phyloP scores from a whole-genome alignment of 495 filamentous ascomycete genomes.

The Xanthoparmelia taractica region DNA sequence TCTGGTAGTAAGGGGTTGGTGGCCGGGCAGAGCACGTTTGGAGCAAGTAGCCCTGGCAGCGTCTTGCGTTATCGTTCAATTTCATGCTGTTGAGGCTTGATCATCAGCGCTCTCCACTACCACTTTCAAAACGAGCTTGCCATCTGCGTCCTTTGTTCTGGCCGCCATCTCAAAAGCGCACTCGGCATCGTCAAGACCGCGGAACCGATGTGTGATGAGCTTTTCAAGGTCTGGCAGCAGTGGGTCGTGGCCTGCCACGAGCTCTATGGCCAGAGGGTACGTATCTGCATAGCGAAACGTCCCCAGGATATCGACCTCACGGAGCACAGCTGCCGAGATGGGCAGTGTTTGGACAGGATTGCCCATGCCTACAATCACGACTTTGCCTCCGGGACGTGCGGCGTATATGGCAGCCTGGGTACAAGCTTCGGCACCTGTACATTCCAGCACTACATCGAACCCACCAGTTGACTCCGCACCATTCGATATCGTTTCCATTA shows the following conservation, averaged over 20 bases:
- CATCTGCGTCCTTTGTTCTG: conserved; percentile 65
- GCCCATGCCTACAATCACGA: conserved; percentile 93
- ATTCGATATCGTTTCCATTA: conserved; percentile 32
- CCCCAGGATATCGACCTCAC: conserved; percentile 88
- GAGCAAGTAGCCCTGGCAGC: neutral
- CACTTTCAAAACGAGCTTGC: conserved; percentile 77
- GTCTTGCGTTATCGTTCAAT: no score
- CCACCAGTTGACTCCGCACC: conserved; percentile 38
- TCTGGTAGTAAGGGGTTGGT: neutral
- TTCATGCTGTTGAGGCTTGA: neutral
- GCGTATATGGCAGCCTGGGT: conserved; percentile 80
- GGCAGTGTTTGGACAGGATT: conserved; percentile 81
- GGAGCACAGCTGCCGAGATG: conserved; percentile 72
- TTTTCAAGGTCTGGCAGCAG: conserved; percentile 34
- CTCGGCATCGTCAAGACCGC: conserved; percentile 55
- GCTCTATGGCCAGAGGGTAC: conserved; percentile 70
- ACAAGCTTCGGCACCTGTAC: conserved; percentile 81
- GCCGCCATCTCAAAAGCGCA: conserved; percentile 77
- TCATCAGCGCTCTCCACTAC: conserved; percentile 48
- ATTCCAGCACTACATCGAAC: conserved; percentile 78
- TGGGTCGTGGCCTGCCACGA: conserved; percentile 44
- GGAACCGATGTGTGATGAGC: conserved; percentile 70
- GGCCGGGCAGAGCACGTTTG: neutral
- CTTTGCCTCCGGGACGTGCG: conserved; percentile 65
- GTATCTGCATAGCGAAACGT: conserved; percentile 80